Percentiles rank a stretch among this genome's conserved stretches.
Evolutionary conservation across 2,329 filamentous ascomycete genomes (phyloP).

Genomic region (Juglanconis oblonga): DNA sequence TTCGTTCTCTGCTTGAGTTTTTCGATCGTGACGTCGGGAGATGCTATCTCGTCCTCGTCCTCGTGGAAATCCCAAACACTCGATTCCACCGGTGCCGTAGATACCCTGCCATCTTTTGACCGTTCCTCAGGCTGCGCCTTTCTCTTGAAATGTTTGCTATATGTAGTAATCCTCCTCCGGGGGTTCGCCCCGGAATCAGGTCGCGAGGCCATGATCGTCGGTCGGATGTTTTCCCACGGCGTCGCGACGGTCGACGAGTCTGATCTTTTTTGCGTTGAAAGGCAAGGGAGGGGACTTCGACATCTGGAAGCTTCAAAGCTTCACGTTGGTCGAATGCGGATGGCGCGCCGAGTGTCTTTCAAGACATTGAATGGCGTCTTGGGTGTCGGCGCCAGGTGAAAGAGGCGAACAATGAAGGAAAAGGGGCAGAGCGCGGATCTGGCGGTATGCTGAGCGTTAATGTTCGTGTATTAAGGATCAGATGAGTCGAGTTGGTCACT

Average conservation of each 20-base stretch:
- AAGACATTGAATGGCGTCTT: constrained; percentile 4
- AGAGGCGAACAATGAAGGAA: neutral
- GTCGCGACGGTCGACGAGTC: neutral
- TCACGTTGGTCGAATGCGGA: neutral
- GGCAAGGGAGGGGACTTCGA: neutral
- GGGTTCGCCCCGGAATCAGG: constrained; percentile 22
- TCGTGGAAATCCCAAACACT: constrained; percentile 19
- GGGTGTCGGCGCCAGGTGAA: neutral
- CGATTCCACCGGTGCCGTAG: constrained; percentile 16
- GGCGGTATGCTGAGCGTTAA: neutral
- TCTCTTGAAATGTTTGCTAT: constrained; percentile 27
- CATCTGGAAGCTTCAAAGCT: constrained; percentile 6
- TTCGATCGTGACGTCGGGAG: constrained; percentile 14
- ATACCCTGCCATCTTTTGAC: constrained; percentile 11
- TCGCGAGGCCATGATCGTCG: constrained; percentile 21
- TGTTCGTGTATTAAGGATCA: neutral
- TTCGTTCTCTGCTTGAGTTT: constrained; percentile 11
- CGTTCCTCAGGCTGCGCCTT: constrained; percentile 18
- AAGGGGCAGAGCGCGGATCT: neutral
- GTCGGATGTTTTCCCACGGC: neutral
- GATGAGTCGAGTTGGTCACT: neutral
- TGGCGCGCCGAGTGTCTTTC: neutral
- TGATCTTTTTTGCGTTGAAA: neutral
- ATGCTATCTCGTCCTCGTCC: constrained; percentile 17
- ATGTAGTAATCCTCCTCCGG: constrained; percentile 29